Conservation (phyloP, 257 asterid genomes). For the Solanum commersonii region DNA sequence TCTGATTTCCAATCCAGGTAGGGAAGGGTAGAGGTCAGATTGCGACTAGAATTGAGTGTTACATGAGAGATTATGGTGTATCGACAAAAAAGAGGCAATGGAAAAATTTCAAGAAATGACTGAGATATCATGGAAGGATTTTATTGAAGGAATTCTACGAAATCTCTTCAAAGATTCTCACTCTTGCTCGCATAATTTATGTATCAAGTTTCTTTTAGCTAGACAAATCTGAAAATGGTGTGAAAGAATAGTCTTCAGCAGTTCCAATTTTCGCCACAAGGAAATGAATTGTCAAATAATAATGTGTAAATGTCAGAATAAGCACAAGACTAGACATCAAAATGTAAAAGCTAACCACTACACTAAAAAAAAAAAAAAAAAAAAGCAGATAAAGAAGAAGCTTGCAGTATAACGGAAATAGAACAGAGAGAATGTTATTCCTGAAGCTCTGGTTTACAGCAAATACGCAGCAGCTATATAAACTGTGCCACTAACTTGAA, state of each 20-base stretch:
- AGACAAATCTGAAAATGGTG: background rate
- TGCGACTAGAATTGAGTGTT: background rate
- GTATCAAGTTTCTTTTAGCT: background rate
- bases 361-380: too few relatives aligned
- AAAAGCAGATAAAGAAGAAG: too few relatives aligned
- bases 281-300: background rate
- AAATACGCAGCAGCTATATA: too few relatives aligned
- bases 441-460: too few relatives aligned
- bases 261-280: background rate
- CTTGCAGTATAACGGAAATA: too few relatives aligned
- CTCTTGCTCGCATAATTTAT: background rate
- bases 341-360: background rate
- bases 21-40: background rate
- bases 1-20: background rate
- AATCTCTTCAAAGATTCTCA: background rate
- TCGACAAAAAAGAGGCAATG: background rate
- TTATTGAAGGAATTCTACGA: background rate
- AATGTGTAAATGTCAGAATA: background rate
- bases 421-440: too few relatives aligned
- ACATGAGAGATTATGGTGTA: background rate
- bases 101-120: background rate
- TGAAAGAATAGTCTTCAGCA: background rate
- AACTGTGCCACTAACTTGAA: too few relatives aligned
- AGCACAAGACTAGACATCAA: background rate
- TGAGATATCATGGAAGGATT: background rate